Evolutionary conservation across 2,329 filamentous ascomycete species (phyloP).

Genomic region (Phoma herbarum): DNA sequence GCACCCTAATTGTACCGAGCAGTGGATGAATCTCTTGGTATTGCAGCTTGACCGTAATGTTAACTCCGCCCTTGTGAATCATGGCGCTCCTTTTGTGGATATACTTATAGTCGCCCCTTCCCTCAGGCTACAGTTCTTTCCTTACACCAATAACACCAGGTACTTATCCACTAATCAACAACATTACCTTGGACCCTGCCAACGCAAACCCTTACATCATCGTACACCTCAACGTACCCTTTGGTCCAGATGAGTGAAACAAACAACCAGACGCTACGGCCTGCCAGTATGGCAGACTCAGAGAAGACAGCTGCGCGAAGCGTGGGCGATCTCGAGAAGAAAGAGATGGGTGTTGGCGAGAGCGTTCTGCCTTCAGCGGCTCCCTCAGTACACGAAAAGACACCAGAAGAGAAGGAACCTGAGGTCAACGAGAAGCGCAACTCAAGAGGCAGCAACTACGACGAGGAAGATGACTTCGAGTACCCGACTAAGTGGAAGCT

Average conservation of each 20-base stretch:
- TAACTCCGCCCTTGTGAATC: slow-evolving; percentile 23
- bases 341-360: slow-evolving; percentile 32
- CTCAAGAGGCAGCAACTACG: slow-evolving; percentile 29
- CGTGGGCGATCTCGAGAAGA: slow-evolving; percentile 37
- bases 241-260: slow-evolving; percentile 32
- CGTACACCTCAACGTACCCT: slow-evolving; percentile 1
- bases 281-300: slow-evolving; percentile 45
- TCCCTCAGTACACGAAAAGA: slow-evolving; percentile 30
- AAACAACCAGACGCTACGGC: slow-evolving; percentile 36
- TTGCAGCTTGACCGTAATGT: slow-evolving; percentile 18
- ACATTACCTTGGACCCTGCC: slow-evolving; percentile 4
- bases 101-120: slow-evolving; percentile 29
- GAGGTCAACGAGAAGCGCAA: slow-evolving; percentile 25
- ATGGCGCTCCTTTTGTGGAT: slow-evolving; percentile 8
- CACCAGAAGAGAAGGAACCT: slow-evolving; percentile 21
- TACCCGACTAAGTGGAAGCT: slow-evolving; percentile 49
- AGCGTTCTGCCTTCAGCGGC: slow-evolving; percentile 35
- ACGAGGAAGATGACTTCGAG: slow-evolving; percentile 44
- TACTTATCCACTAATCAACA: slow-evolving; percentile 2
- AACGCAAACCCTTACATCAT: slow-evolving; percentile 6
- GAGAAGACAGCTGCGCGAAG: slow-evolving; percentile 45
- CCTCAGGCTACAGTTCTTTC: slow-evolving; percentile 16
- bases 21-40: slow-evolving; percentile 15
- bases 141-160: slow-evolving; percentile 9
- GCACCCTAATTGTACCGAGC: slow-evolving; percentile 22